Evolutionary conservation across 202 grass and related monocot genomes (phyloP).

Genomic region (Panicum hallii): DNA sequence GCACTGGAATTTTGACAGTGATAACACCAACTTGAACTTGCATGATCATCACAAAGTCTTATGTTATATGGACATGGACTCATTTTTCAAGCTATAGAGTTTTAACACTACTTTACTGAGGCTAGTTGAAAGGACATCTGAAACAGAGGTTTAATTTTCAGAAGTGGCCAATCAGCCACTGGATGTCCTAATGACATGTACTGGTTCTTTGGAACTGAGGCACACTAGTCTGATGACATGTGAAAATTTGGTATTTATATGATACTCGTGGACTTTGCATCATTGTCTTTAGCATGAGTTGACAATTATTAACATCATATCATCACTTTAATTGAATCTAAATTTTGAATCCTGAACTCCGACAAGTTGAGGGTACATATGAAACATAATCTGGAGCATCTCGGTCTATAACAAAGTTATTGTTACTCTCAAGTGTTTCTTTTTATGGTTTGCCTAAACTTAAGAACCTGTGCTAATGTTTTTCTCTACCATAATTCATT

Average conservation of each 20-base stretch:
- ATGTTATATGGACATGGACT: conserved; percentile 44
- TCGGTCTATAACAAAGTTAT: background rate
- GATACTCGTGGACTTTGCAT: background rate
- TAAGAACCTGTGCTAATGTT: conserved; percentile 6
- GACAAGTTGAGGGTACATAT: background rate
- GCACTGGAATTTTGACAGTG: conserved; percentile 41
- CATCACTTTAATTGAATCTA: conserved; percentile 22
- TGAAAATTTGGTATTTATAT: no score
- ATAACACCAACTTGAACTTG: conserved; percentile 33
- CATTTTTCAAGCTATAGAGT: conserved; percentile 31
- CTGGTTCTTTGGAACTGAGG: conserved; percentile 4
- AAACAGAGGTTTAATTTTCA: conserved; percentile 26
- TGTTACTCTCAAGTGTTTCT: background rate
- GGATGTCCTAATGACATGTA: background rate
- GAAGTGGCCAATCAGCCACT: background rate
- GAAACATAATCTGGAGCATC: background rate
- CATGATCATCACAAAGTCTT: conserved; percentile 23
- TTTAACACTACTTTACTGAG: conserved; percentile 29
- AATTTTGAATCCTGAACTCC: conserved; percentile 35
- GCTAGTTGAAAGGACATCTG: background rate
- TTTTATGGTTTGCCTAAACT: conserved; percentile 1
- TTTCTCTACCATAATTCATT: background rate
- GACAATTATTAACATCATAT: background rate
- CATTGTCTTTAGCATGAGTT: background rate
- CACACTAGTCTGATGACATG: conserved; percentile 19